Evolutionary conservation across 495 filamentous ascomycete species (phyloP).

Genomic region (Penicillium parvum): DNA sequence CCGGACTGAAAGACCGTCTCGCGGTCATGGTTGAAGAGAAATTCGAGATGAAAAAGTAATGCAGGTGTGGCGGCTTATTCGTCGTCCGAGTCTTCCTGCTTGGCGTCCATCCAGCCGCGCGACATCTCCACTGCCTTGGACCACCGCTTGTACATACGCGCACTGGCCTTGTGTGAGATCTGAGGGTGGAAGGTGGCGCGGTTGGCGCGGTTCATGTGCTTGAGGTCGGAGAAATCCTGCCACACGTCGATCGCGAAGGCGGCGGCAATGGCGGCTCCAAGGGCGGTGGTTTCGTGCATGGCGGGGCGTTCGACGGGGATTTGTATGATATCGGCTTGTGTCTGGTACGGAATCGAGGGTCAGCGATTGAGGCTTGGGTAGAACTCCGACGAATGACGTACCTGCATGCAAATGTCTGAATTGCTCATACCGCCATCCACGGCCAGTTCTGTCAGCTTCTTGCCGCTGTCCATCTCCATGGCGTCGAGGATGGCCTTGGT

Average conservation of each 20-base stretch:
- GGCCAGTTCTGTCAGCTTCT: slow-evolving; percentile 69
- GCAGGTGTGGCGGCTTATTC: slow-evolving; percentile 12
- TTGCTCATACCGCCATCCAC: slow-evolving; percentile 96
- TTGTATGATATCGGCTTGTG: slow-evolving; percentile 84
- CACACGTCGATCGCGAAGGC: slow-evolving; percentile 83
- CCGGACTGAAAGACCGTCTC: slow-evolving; percentile 4
- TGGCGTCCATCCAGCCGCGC: slow-evolving; percentile 67
- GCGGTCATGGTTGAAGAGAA: slow-evolving; percentile 9
- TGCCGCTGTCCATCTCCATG: slow-evolving; percentile 87
- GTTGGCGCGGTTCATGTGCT: slow-evolving; percentile 70
- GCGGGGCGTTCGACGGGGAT: slow-evolving; percentile 83
- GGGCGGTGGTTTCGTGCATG: slow-evolving; percentile 91
- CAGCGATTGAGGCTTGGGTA: slow-evolving; percentile 5
- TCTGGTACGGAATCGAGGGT: slow-evolving; percentile 39
- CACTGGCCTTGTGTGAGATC: slow-evolving; percentile 55
- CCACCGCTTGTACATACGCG: slow-evolving; percentile 75
- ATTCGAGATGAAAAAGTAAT: slow-evolving; percentile 7
- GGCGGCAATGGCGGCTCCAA: slow-evolving; percentile 91
- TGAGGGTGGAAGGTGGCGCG: slow-evolving; percentile 69
- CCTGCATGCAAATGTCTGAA: slow-evolving; percentile 92
- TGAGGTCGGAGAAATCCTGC: slow-evolving; percentile 74
- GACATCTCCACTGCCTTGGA: slow-evolving; percentile 86
- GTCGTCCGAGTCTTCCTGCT: slow-evolving; percentile 34
- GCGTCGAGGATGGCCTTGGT: slow-evolving; percentile 92
- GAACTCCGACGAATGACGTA: slow-evolving; percentile 27